Base-by-base conservation (phyloP, 441 rosid genomes). In the Hypseocharis bilobata region DNA sequence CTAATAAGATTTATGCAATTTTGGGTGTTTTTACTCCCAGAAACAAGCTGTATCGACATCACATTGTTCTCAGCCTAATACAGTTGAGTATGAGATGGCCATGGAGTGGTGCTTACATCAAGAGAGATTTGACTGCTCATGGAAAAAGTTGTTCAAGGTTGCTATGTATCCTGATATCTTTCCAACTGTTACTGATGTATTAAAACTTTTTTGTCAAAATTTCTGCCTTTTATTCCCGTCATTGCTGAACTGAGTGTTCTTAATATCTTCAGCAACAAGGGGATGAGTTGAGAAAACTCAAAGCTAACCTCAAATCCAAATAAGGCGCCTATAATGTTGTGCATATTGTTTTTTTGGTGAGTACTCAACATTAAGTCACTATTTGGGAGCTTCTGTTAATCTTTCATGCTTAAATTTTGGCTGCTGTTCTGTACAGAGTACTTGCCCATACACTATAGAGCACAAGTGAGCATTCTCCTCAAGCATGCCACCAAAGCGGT, bases 21-120 rank as follows among this genome's bases (percentile, higher is more conserved):
- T 17, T 66, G 34, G 58, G 36, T 34, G 42, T 42, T 59, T 57
- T 27, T 64, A 10, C 44, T 63, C 55, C 55, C 71, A 94, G 99
- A 84, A 80, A 77, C 85, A 78, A 68, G 88, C 92, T 0, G 82
- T 91, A 63, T 79, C 96, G 72, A 94, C 92, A 56, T 82, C 97
- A 38, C 99, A 87, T 82, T 85, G 84, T 74, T 82, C 96, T 73
- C 96, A 94, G 74, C 85, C 88, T 19, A 94, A 94, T 76, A 88
- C 86, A 13, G 62, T 91, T 61, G 96, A 85, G 77, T 86, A 76
- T 78, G 95, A 88, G 40, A 78, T 91, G 96, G 96, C 96, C 26
- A 56, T 85, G 83, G 96, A 86, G 6, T 91, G 99, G 97, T 73
- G 81, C 63, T 69, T 86, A 64, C 78, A 65, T 38, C 83, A 74